Conservation (phyloP, 1,284 basidiomycete species). For the Moesziomyces parantarcticus region DNA sequence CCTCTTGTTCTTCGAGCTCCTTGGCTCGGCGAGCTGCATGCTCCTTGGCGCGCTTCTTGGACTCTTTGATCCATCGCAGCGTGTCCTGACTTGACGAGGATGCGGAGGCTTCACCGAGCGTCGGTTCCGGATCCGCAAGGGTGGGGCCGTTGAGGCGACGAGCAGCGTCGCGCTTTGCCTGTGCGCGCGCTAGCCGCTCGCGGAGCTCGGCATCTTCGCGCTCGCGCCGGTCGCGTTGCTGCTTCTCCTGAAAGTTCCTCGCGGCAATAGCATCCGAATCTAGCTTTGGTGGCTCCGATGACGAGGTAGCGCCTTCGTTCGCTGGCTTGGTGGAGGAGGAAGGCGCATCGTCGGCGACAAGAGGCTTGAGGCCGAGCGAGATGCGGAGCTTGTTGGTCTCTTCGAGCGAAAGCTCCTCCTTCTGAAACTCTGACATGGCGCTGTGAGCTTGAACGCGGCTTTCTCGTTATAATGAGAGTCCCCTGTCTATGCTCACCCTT, state of each 20-base stretch:
- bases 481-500: slow-evolving; percentile 32
- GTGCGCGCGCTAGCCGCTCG: slow-evolving; percentile 70
- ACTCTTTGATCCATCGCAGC: slow-evolving; percentile 86
- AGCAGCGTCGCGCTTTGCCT: slow-evolving; percentile 89
- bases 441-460: slow-evolving; percentile 34
- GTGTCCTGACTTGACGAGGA: slow-evolving; percentile 71
- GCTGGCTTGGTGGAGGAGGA: slow-evolving; percentile 38
- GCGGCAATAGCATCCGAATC: slow-evolving; percentile 68
- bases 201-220: slow-evolving; percentile 74
- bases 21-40: slow-evolving; percentile 80
- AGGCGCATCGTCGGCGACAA: slow-evolving; percentile 73
- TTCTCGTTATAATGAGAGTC: slow-evolving; percentile 3
- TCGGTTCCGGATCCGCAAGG: slow-evolving; percentile 75
- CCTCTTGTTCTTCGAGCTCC: slow-evolving; percentile 79
- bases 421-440: slow-evolving; percentile 65
- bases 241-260: slow-evolving; percentile 68
- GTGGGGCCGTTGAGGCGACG: slow-evolving; percentile 88
- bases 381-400: slow-evolving; percentile 98
- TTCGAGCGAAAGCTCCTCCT: slow-evolving; percentile 88
- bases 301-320: slow-evolving; percentile 36
- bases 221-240: slow-evolving; percentile 78
- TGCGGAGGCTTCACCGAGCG: slow-evolving; percentile 53
- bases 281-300: slow-evolving; percentile 15
- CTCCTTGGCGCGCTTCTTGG: slow-evolving; percentile 87
- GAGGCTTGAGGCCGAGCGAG: slow-evolving; percentile 90